Conservation (phyloP, 805 yeast species). For the Lachancea waltii region DNA sequence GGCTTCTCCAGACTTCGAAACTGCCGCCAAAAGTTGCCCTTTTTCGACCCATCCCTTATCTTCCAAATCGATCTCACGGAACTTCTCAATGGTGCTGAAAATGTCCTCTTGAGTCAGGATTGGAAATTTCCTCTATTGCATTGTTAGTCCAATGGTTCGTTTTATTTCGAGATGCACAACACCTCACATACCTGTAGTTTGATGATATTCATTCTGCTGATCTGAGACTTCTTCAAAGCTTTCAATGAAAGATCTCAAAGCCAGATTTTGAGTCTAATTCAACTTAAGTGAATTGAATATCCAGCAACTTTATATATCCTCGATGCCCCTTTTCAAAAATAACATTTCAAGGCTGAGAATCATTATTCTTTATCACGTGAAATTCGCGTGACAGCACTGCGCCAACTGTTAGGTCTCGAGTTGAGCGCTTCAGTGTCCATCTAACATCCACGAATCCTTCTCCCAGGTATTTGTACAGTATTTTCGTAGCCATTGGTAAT, state of each 20-base stretch:
- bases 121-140: slow-evolving; percentile 72
- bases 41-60: slow-evolving; percentile 95
- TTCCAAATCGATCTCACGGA: slow-evolving; percentile 77
- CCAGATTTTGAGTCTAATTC: background rate
- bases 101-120: slow-evolving; percentile 78
- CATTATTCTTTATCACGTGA: background rate
- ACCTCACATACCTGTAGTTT: slow-evolving; percentile 55
- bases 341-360: background rate
- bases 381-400: background rate
- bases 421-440: background rate
- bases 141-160: background rate
- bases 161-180: too few species aligned
- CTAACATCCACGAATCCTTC: slow-evolving; percentile 7
- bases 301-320: background rate
- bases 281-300: too few species aligned
- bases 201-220: slow-evolving; percentile 50
- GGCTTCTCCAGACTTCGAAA: slow-evolving; percentile 71
- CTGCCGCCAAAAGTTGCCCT: slow-evolving; percentile 78
- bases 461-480: slow-evolving; percentile 5
- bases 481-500: slow-evolving; percentile 7
- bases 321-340: background rate
- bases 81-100: slow-evolving; percentile 77
- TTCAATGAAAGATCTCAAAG: background rate
- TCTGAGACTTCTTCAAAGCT: background rate
- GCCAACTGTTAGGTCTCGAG: background rate